Conservation (phyloP, 495 filamentous ascomycete genomes). For the Trichoderma gamsii region DNA sequence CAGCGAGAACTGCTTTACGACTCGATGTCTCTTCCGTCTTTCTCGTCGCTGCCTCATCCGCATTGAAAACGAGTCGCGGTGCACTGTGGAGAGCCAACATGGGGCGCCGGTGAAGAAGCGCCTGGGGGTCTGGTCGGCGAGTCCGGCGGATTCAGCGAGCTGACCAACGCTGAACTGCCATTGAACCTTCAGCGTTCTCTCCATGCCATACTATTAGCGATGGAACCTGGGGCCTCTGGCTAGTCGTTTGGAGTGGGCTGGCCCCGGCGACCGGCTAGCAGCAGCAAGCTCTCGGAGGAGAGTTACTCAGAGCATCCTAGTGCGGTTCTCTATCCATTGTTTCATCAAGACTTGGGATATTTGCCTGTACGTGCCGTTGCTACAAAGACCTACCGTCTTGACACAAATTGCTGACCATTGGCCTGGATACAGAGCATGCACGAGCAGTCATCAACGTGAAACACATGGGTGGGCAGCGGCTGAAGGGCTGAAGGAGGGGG, state of each 20-base stretch:
- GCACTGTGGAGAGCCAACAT: neutral
- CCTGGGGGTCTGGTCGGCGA: neutral
- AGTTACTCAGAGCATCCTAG: neutral
- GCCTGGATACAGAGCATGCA: too few species aligned
- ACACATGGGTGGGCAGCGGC: too few species aligned
- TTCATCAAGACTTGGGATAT: too few species aligned
- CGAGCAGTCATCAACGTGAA: too few species aligned
- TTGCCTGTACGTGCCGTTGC: too few species aligned
- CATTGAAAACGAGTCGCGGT: neutral
- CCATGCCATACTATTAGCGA: neutral
- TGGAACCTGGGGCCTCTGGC: neutral
- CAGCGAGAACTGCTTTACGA: too few species aligned
- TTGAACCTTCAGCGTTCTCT: too few species aligned
- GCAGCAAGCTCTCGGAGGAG: neutral
- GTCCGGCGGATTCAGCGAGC: conserved; percentile 2
- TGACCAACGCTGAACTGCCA: neutral
- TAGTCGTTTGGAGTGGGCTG: neutral
- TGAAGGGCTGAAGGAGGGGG: too few species aligned
- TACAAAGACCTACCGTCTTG: too few species aligned
- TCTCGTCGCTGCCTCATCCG: neutral
- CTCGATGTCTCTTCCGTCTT: neutral
- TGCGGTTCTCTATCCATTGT: too few species aligned
- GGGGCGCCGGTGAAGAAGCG: neutral
- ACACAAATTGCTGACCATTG: too few species aligned
- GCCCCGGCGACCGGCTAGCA: neutral